phyloP scores from a whole-genome alignment of 2,329 filamentous ascomycete species.

The Botrytis sinoallii region DNA sequence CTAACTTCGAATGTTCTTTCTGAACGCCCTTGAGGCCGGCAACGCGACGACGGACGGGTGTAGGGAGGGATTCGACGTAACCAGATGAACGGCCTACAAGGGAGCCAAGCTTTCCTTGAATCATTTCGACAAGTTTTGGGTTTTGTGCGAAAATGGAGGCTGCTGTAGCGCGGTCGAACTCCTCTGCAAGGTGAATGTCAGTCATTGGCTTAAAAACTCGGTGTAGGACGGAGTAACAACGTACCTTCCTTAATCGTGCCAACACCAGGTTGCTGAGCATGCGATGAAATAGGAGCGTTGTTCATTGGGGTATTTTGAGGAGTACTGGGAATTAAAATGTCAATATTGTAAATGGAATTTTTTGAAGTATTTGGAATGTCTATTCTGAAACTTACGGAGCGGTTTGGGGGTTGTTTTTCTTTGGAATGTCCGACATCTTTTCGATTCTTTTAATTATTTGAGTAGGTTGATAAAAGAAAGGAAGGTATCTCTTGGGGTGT shows the following conservation, averaged over 20 bases:
- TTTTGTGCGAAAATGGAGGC: conserved; percentile 95
- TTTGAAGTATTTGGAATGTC: conserved; percentile 6
- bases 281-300: conserved; percentile 95
- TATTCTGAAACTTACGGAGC: conserved; percentile 55
- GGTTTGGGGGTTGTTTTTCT: conserved; percentile 56
- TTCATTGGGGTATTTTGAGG: conserved; percentile 96
- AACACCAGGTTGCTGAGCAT: conserved; percentile 91
- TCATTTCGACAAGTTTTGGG: conserved; percentile 92
- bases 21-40: conserved; percentile 96
- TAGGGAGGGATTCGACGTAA: conserved; percentile 94
- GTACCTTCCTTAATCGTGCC: conserved; percentile 96
- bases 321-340: conserved; percentile 59
- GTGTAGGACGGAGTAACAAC: conserved; percentile 40
- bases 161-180: conserved; percentile 80
- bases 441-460: conserved; percentile 13
- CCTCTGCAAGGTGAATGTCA: conserved; percentile 58
- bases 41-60: conserved; percentile 86
- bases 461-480: conserved; percentile 3
- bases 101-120: conserved; percentile 90
- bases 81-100: conserved; percentile 94
- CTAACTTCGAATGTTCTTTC: conserved; percentile 97
- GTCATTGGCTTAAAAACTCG: conserved; percentile 29
- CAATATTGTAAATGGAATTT: conserved; percentile 6
- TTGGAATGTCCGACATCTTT: conserved; percentile 61
- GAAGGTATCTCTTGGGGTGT: conserved; percentile 9